These are phyloP conservation scores for Raphanus sativus DNA, from an alignment of 345 rosid species.

Conservation along the genomic window DNA sequence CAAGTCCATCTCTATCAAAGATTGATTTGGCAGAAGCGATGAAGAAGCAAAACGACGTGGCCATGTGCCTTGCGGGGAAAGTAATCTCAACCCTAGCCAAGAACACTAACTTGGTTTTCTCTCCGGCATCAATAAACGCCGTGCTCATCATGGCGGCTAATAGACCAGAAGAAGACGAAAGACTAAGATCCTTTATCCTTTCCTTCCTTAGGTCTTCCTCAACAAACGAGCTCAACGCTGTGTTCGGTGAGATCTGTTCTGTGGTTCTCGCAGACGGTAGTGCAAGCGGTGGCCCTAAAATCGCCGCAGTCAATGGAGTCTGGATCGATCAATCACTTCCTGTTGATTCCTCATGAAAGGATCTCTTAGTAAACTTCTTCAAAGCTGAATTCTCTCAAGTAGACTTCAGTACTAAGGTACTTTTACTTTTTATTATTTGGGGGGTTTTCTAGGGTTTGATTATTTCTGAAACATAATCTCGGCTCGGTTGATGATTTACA, in stretches of 20 bases:
- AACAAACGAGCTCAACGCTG: neutral
- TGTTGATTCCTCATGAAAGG: neutral
- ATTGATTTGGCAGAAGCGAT: slow-evolving; percentile 11
- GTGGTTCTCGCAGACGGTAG: neutral
- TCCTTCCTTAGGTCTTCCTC: too few species aligned
- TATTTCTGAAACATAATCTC: neutral
- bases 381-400: neutral
- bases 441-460: neutral
- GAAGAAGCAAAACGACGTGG: slow-evolving; percentile 27
- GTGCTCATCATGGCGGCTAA: neutral
- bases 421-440: neutral
- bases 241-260: neutral
- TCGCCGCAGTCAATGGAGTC: neutral
- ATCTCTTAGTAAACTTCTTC: neutral
- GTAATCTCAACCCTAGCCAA: neutral
- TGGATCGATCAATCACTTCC: slow-evolving; percentile 14
- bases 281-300: neutral
- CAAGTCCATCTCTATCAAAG: neutral
- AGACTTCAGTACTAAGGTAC: neutral
- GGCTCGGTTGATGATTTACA: neutral
- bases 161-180: neutral
- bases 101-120: neutral
- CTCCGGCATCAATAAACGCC: neutral
- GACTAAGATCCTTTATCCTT: too few species aligned
- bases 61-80: neutral